Conservation (phyloP, 1,284 basidiomycete genomes). For the Ganoderma lingzhi region DNA sequence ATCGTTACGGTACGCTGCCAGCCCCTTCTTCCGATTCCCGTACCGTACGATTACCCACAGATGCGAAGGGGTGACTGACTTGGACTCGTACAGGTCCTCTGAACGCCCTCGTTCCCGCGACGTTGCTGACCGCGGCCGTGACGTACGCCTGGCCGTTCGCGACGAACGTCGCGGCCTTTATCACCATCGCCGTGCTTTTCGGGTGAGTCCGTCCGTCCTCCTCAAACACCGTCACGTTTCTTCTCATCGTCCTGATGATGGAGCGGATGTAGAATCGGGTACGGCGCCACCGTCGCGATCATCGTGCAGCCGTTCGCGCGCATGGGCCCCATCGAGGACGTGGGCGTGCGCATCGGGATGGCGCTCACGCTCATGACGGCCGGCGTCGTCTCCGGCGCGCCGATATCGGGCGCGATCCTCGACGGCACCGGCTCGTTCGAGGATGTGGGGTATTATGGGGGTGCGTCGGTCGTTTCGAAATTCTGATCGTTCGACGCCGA, state of each 20-base stretch:
- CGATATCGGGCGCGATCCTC: constrained; percentile 62
- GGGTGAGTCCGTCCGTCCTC: neutral
- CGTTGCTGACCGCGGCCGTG: constrained; percentile 52
- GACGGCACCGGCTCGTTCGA: constrained; percentile 49
- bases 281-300: constrained; percentile 63
- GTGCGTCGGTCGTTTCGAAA: constrained; percentile 35
- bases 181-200: constrained; percentile 43
- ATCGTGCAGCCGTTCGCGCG: constrained; percentile 60
- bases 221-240: neutral
- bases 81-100: constrained; percentile 48
- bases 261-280: constrained; percentile 53
- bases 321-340: constrained; percentile 60
- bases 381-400: constrained; percentile 56
- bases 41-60: too few relatives aligned
- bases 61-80: too few relatives aligned
- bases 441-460: constrained; percentile 63
- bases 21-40: too few relatives aligned
- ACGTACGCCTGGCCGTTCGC: constrained; percentile 67
- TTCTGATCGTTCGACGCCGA: neutral
- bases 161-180: constrained; percentile 45
- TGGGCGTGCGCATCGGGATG: constrained; percentile 63
- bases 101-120: constrained; percentile 62
- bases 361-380: constrained; percentile 54
- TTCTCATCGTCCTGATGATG: neutral
- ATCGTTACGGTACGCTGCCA: constrained; percentile 42